Evolutionary conservation across 1,284 basidiomycete species (phyloP), one percentile per base, ranked within the genome.

Genomic region (Exobasidium rhododendri): DNA sequence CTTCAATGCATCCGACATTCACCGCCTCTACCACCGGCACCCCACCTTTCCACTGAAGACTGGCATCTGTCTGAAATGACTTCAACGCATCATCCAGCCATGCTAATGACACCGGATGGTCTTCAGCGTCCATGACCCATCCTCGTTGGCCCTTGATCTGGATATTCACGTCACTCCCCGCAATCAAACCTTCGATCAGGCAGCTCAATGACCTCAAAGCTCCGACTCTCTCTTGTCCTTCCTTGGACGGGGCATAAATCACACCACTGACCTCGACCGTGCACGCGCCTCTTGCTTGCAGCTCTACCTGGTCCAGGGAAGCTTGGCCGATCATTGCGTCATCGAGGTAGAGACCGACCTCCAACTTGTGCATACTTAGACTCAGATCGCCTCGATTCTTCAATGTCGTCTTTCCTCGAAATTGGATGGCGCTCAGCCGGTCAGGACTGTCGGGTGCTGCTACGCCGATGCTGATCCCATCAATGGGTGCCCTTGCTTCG

Each of bases 31-130:
- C 56, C 10, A 67, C 45, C 22, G 24, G 28, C n/a, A 58, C 30
- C 5, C 54, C 31, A 29, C 54, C 55, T 13, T 40, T 53, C 24
- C 52, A 32, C 14, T 28, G 29, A 30, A 64, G 24, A 2, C 22
- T 56, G 49, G 68, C 62, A n/a, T 61, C 47, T 47, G 68, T 59
- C 0, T 60, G 49, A 11, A 75, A 61, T 51, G 63, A 65, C 30
- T 66, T 60, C 46, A 75, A 66, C 4, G 73, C 71, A 31, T 63
- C 57, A 49, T 75, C 71, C 11, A 75, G 59, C 73, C 73, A 75
- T 2, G 69, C 64, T 28, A 75, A 30, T 1, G 29, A 32, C 11
- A 31, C 29, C 24, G 58, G 58, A 4, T 26, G 22, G n/a, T n/a
- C 24, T 46, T 40, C 43, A 7, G 20, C 10, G 6, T n/a, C 17